Base-by-base conservation (phyloP, 2,329 filamentous ascomycete species). In the Scytalidium lignicola region DNA sequence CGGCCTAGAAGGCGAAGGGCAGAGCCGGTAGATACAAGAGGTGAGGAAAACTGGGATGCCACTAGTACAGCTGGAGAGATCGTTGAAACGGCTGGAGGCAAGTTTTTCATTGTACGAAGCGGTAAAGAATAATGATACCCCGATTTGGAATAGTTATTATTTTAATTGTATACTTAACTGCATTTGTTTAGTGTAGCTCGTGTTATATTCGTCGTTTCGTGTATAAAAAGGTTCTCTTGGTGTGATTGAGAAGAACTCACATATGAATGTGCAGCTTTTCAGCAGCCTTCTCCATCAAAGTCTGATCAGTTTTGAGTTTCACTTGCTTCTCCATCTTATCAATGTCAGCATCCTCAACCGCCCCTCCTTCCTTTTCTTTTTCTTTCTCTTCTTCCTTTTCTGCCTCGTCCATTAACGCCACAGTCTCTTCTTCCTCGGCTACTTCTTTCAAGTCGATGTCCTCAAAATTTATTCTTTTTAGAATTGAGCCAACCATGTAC, bases 401-500 rank as follows among this genome's bases (percentile, higher is more conserved):
- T 46, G 67, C 54, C 48, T 72, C 65, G 45, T 75, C 70, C 46
- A 72, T 65, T 32, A 68, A 61, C 41, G 65, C 64, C 48, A 73
- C 50, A 17, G 72, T 71, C 42, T 64, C 63, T 55, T 75, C 71
- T 44, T 75, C 73, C 20, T 64, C 67, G 42, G 66, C 66, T 2
- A 82, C 68, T 66, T 70, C 66, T 1, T 74, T 61, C 43, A 74
- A 49, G 54, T 66, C 61, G 43, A 65, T 61, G 50, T 64, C 61
- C 58, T 90, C 86, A 71, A 87, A 85, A 1, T 80, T 79, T 46
- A 89, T 76, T 41, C 79, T 79, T 52, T 77, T 74, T 23, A 93
- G 70, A 51, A 91, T 83, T 41, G 71, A 75, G 15, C 85, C 84
- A 8, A 85, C 72, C 45, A 89, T 70, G 59, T 79, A 79, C 51